Evolutionary conservation across 1,284 basidiomycete species (phyloP).

Genomic region (Cryptococcus sp.): DNA sequence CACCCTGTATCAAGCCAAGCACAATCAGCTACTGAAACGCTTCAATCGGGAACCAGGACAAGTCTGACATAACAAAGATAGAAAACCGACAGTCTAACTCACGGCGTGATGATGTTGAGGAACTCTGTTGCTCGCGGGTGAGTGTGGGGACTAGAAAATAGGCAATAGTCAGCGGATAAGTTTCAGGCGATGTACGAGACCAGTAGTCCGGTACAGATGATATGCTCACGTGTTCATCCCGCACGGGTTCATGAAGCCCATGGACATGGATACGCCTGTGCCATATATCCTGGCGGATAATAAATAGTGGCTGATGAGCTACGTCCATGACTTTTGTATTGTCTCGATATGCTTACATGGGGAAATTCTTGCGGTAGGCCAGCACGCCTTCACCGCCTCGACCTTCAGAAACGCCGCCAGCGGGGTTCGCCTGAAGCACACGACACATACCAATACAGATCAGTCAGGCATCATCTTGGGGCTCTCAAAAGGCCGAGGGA

Average conservation of each 20-base stretch:
- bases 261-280: conserved; percentile 1
- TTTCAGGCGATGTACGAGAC: too few relatives aligned
- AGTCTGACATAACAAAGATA: too few relatives aligned
- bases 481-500: too few relatives aligned
- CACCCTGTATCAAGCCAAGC: neutral
- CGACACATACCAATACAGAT: too few relatives aligned
- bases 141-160: neutral
- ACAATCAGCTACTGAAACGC: too few relatives aligned
- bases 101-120: conserved; percentile 2
- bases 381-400: conserved; percentile 3
- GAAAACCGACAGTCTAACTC: neutral
- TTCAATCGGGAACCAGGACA: too few relatives aligned
- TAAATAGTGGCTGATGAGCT: too few relatives aligned
- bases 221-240: conserved; percentile 1
- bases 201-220: too few relatives aligned
- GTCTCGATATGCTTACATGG: neutral
- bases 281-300: neutral
- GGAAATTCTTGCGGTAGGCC: conserved; percentile 2
- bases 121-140: conserved; percentile 5
- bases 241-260: conserved; percentile 9
- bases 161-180: neutral
- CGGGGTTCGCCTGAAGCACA: neutral
- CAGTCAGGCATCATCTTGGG: too few relatives aligned
- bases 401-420: neutral
- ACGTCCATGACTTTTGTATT: too few relatives aligned